Conservation (phyloP, 768 basidiomycete genomes). For the Pisolithus orientalis region DNA sequence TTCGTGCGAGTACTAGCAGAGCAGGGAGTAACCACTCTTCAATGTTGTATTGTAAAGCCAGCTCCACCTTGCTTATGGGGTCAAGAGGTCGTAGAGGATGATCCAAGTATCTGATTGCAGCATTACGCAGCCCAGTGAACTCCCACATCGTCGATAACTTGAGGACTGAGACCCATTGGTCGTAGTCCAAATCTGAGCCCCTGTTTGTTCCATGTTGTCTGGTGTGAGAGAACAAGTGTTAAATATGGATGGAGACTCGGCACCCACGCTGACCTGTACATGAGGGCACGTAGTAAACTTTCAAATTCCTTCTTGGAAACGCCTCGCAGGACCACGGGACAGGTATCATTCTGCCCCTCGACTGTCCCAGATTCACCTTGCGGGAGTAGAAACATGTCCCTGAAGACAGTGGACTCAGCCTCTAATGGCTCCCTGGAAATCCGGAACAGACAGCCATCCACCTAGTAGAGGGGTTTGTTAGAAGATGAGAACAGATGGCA, state of each 20-base stretch:
- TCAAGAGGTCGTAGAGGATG: background rate
- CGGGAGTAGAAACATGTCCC: slow-evolving; percentile 16
- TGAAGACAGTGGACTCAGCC: slow-evolving; percentile 12
- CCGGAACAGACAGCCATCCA: slow-evolving; percentile 16
- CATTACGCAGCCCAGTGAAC: background rate
- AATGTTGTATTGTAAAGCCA: background rate
- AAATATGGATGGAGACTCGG: background rate
- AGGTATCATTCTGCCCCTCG: slow-evolving; percentile 10
- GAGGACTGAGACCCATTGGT: background rate
- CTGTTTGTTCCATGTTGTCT: background rate
- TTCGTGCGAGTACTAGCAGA: background rate
- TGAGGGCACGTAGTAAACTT: slow-evolving; percentile 9
- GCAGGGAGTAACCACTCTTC: background rate
- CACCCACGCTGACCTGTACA: slow-evolving; percentile 5
- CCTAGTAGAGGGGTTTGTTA: slow-evolving; percentile 2
- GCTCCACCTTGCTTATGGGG: background rate
- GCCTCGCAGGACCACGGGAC: slow-evolving; percentile 11
- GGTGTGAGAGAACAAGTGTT: too few relatives aligned
- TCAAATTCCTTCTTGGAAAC: slow-evolving; percentile 14
- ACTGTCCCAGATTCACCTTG: background rate
- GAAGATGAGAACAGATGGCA: background rate
- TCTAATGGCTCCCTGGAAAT: slow-evolving; percentile 13
- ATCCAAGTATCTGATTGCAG: background rate
- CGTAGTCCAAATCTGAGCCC: background rate
- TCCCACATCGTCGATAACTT: background rate